A percentile compares a stretch with the other conserved stretches of the same genome.
These are phyloP conservation scores for Cryptococcus sp. DNA, from an alignment of 1,284 basidiomycete genomes.

Conservation along the genomic window DNA sequence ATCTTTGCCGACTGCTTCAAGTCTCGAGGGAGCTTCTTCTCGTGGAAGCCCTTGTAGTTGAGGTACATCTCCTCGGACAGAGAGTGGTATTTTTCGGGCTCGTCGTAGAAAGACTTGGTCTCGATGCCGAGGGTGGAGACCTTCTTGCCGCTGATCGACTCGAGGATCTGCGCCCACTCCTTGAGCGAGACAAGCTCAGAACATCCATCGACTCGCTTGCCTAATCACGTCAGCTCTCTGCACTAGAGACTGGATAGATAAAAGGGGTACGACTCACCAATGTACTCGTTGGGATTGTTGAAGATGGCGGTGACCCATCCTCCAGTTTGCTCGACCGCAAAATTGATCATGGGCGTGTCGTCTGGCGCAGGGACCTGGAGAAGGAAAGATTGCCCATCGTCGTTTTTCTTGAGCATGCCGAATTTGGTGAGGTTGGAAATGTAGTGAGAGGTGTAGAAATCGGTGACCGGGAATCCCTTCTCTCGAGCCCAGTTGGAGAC, in stretches of 20 bases:
- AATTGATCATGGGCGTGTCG: conserved; percentile 2
- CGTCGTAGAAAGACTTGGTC: conserved; percentile 5
- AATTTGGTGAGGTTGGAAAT: conserved; percentile 10
- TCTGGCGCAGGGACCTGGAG: conserved; percentile 6
- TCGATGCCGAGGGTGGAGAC: conserved; percentile 3
- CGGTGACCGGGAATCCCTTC: conserved; percentile 1
- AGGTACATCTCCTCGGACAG: conserved; percentile 10
- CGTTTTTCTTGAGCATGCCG: neutral
- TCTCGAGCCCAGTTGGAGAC: conserved; percentile 4
- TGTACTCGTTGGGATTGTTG: conserved; percentile 5
- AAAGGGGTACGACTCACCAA: conserved; percentile 6
- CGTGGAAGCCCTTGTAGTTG: conserved; percentile 16
- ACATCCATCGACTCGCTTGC: conserved; percentile 12
- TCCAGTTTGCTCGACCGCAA: conserved; percentile 11
- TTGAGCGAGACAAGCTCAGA: conserved; percentile 9
- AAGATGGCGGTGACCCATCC: conserved; percentile 7
- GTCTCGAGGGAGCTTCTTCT: conserved; percentile 5
- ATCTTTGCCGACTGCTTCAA: neutral
- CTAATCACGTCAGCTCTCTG: neutral
- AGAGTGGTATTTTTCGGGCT: neutral
- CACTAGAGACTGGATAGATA: neutral
- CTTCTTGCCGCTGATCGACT: conserved; percentile 4
- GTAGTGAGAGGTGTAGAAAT: conserved; percentile 10
- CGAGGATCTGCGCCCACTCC: conserved; percentile 5
- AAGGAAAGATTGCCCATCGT: conserved; percentile 3